Percentiles rank a stretch among this genome's conserved stretches.
Conservation (phyloP, 106 monocot species). For the Platanthera guangdongensis region DNA sequence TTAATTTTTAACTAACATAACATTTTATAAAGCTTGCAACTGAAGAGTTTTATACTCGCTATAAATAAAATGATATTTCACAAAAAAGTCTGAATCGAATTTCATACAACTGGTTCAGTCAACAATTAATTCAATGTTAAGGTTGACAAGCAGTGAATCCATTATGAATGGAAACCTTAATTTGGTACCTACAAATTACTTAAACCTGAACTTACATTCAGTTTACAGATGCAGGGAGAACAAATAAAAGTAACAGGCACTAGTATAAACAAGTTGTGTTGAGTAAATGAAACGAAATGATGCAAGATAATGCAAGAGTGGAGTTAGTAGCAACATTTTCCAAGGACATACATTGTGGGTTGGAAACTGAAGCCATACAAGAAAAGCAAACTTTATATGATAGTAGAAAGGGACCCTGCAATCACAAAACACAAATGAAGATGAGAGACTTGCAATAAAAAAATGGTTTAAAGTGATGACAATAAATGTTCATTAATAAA, state of each 20-base stretch:
- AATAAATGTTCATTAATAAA: background rate
- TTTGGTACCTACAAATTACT: background rate
- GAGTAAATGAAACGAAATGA: background rate
- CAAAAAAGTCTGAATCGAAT: background rate
- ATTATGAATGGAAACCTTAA: background rate
- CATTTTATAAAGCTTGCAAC: background rate
- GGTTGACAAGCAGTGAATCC: background rate
- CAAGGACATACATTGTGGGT: conserved; percentile 50
- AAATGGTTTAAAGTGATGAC: background rate
- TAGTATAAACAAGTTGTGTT: background rate
- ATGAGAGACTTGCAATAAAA: background rate
- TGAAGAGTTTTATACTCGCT: background rate
- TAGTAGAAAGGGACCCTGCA: conserved; percentile 79
- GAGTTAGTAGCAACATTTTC: background rate
- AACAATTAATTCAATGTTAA: background rate
- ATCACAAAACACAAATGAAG: conserved; percentile 3
- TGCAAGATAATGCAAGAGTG: background rate
- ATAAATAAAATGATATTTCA: background rate
- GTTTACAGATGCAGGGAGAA: background rate
- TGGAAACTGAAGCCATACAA: conserved; percentile 89
- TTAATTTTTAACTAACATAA: too few species aligned
- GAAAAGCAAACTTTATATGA: conserved; percentile 84
- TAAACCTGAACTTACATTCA: background rate
- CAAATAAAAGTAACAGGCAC: background rate
- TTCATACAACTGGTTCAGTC: background rate